A percentile compares a stretch with the other conserved stretches of the same genome.
phyloP scores from a whole-genome alignment of 129 eudicot genomes.

The Chrysanthemum lavandulifolium region DNA sequence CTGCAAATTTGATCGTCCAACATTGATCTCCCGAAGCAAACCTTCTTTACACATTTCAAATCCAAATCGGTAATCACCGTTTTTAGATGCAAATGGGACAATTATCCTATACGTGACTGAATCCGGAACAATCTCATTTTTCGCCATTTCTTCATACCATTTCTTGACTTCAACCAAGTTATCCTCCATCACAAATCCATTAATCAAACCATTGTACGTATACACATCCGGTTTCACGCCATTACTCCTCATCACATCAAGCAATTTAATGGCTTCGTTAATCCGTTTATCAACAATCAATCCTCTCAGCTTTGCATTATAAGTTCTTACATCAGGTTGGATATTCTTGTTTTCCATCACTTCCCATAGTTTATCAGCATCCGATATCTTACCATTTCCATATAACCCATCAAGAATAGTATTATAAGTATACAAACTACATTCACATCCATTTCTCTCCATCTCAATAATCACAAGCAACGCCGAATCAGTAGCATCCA shows the following conservation, averaged over 20 bases:
- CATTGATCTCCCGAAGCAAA: constrained; percentile 9
- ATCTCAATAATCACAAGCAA: constrained; percentile 31
- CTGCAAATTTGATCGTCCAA: constrained; percentile 33
- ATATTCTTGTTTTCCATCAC: constrained; percentile 43
- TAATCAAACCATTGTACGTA: constrained; percentile 49
- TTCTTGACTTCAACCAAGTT: constrained; percentile 43
- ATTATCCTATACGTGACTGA: constrained; percentile 34
- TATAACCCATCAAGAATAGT: constrained; percentile 45
- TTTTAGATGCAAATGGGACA: constrained; percentile 38
- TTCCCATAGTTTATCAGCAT: constrained; percentile 52
- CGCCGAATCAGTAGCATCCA: constrained; percentile 43
- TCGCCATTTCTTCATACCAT: constrained; percentile 39
- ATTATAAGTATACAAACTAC: constrained; percentile 39
- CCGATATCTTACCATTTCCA: constrained; percentile 14
- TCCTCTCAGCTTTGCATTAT: constrained; percentile 48
- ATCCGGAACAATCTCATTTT: constrained; percentile 42
- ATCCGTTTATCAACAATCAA: constrained; percentile 31
- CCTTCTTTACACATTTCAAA: constrained; percentile 43
- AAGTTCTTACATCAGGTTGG: constrained; percentile 41
- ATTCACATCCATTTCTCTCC: constrained; percentile 38
- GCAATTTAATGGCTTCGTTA: constrained; percentile 42
- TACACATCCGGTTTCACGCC: constrained; percentile 41
- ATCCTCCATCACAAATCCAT: constrained; percentile 37
- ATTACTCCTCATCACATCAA: constrained; percentile 37
- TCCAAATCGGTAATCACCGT: constrained; percentile 41